Percentiles rank a stretch among this genome's conserved stretches.
Evolutionary conservation across 1,139 yeast species (phyloP).

Genomic region (Hemisphaericaspora xylanilytica): DNA sequence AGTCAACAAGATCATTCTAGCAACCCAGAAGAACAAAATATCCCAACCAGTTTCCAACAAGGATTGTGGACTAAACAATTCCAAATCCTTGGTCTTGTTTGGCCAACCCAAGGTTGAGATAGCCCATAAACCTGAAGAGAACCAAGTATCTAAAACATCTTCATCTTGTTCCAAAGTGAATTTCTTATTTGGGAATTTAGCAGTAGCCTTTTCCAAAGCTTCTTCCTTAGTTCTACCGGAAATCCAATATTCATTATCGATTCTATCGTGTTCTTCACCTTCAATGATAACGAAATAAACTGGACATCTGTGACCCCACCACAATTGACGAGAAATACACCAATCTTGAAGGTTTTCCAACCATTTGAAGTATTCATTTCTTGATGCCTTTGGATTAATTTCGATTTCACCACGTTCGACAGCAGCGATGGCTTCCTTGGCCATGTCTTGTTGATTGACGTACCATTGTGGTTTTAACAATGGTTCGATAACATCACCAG

Average conservation of each 20-base stretch:
- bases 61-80: conserved; percentile 82
- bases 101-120: conserved; percentile 98
- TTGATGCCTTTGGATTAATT: conserved; percentile 85
- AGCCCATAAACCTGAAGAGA: conserved; percentile 98
- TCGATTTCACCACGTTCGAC: conserved; percentile 79
- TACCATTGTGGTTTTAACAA: conserved; percentile 98
- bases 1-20: conserved; percentile 93
- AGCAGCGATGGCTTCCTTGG: conserved; percentile 81
- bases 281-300: conserved; percentile 85
- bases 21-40: conserved; percentile 97
- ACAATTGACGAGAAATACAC: conserved; percentile 98
- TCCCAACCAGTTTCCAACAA: conserved; percentile 99
- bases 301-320: conserved; percentile 99
- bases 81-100: conserved; percentile 67
- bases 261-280: conserved; percentile 59
- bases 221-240: conserved; percentile 83
- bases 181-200: conserved; percentile 65
- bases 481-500: conserved; percentile 97
- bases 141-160: conserved; percentile 98
- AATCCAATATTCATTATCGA: conserved; percentile 80
- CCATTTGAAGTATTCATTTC: conserved; percentile 94
- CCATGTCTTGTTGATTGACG: conserved; percentile 91
- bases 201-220: conserved; percentile 77
- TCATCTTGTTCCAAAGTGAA: conserved; percentile 91
- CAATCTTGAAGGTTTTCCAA: conserved; percentile 95